These are phyloP conservation scores for Thelonectria blattea DNA, from an alignment of 2,329 filamentous ascomycete species.

Conservation along the genomic window DNA sequence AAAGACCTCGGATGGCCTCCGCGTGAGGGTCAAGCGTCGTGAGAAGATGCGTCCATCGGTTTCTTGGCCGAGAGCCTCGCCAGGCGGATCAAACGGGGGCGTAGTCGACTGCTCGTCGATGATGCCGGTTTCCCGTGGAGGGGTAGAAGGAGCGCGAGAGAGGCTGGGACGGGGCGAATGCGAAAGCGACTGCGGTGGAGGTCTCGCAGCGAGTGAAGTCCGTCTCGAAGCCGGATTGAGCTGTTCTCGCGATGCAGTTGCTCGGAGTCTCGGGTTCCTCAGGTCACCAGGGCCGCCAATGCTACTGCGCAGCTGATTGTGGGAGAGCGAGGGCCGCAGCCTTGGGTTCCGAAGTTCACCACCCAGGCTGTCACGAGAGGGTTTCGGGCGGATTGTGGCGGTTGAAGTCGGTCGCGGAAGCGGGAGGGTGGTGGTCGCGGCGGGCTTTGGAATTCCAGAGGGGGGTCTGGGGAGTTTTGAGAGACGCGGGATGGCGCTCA, in stretches of 20 bases:
- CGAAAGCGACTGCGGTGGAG: conserved; percentile 27
- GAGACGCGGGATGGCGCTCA: conserved; percentile 45
- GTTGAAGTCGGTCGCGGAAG: conserved; percentile 37
- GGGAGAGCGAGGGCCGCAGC: conserved; percentile 49
- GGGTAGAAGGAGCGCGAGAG: conserved; percentile 30
- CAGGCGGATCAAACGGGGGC: conserved; percentile 33
- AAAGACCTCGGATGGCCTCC: conserved; percentile 40
- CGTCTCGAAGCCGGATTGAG: conserved; percentile 39
- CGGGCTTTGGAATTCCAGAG: conserved; percentile 42
- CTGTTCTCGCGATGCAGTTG: conserved; percentile 48
- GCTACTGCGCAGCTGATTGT: conserved; percentile 45
- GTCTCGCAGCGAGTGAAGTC: conserved; percentile 27
- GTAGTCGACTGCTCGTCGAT: conserved; percentile 36
- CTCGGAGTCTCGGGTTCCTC: conserved; percentile 48
- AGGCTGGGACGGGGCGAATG: conserved; percentile 26
- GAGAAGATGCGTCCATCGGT: conserved; percentile 34
- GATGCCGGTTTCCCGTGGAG: conserved; percentile 26
- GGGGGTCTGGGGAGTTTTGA: conserved; percentile 47
- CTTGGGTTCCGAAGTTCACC: conserved; percentile 48
- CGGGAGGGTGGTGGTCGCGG: conserved; percentile 29
- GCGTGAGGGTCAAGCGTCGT: conserved; percentile 40
- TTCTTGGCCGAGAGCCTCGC: conserved; percentile 29
- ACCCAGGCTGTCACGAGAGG: conserved; percentile 40
- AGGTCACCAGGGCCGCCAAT: conserved; percentile 38
- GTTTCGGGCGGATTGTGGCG: conserved; percentile 34